Evolutionary conservation across 148 eudicot species (phyloP), one percentile per base, ranked within the genome.

Genomic region (Rhododendron mucronatum): DNA sequence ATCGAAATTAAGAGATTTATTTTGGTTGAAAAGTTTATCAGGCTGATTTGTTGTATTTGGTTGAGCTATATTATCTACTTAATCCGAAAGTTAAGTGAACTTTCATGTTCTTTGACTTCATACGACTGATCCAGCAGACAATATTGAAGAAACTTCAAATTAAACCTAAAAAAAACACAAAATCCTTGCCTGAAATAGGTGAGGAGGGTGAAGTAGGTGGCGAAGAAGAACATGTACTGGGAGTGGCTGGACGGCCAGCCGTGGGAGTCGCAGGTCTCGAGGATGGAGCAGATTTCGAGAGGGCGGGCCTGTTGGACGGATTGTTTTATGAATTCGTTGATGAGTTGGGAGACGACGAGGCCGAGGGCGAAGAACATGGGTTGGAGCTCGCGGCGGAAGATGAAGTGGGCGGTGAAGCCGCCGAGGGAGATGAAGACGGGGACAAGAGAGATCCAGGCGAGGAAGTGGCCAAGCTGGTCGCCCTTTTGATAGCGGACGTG

Each of bases 181-280:
- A 41, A 41, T 1, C 45, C 45, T 41, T 55, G 61, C 61, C 61
- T 93, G 12, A 87, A 87, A 59, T 88, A 71, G 30, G 92, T 90
- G 18, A 94, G 61, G 7, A 96, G 92, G 5, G 96, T 86, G 86
- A 95, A 91, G 78, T 93, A 96, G 1, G 87, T 88, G 30, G 97
- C 93, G 87, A 96, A 94, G 87, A 96, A 96, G 92, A 96, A 94
- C 94, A 93, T 94, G 86, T 93, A 96, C 81, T 95, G 97, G 0
- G 96, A 89, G 78, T 96, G 99, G 85, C 96, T 93, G 0, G 99
- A 96, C 1, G 99, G 99, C 97, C 99, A 96, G 9, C 99, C 99
- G 79, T 92, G 96, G 3, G 99, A 96, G 71, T 96, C 99, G 83
- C 99, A 96, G 80, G 89, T 91, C 67, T 96, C 99, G 9, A 96